These are phyloP conservation scores for Serendipita sp. DNA, from an alignment of 1,284 basidiomycete genomes.

Conservation along the genomic window DNA sequence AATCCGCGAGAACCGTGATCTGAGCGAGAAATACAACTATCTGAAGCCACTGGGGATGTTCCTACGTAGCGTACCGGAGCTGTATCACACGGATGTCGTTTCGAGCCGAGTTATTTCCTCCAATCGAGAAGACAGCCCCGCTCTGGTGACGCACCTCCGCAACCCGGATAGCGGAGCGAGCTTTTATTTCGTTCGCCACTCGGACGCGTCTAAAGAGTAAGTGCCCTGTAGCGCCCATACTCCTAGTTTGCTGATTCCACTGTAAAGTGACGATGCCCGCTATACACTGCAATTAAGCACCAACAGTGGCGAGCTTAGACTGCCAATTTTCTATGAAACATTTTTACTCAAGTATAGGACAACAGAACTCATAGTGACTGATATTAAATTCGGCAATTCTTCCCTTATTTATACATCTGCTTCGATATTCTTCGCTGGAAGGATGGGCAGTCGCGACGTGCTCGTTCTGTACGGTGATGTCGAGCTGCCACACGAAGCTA, in stretches of 20 bases:
- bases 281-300: not conserved
- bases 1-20: slow-evolving; percentile 52
- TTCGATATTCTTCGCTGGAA: slow-evolving; percentile 48
- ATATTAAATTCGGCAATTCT: slow-evolving; percentile 51
- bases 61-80: slow-evolving; percentile 56
- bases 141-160: slow-evolving; percentile 37
- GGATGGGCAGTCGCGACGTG: slow-evolving; percentile 50
- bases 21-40: slow-evolving; percentile 56
- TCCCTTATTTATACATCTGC: slow-evolving; percentile 41
- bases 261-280: not conserved
- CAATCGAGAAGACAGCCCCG: not conserved
- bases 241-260: not conserved
- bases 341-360: slow-evolving; percentile 25
- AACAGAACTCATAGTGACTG: slow-evolving; percentile 53
- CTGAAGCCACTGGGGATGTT: slow-evolving; percentile 63
- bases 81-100: slow-evolving; percentile 63
- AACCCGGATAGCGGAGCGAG: slow-evolving; percentile 50
- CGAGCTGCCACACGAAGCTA: slow-evolving; percentile 43
- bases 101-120: slow-evolving; percentile 38
- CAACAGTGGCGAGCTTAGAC: slow-evolving; percentile 14
- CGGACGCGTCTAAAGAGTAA: not conserved
- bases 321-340: slow-evolving; percentile 11
- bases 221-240: not conserved
- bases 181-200: slow-evolving; percentile 59
- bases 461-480: slow-evolving; percentile 52